A percentile compares a stretch with the other conserved stretches of the same genome.
phyloP scores from a whole-genome alignment of 768 basidiomycete genomes.

The Boletales sp. region DNA sequence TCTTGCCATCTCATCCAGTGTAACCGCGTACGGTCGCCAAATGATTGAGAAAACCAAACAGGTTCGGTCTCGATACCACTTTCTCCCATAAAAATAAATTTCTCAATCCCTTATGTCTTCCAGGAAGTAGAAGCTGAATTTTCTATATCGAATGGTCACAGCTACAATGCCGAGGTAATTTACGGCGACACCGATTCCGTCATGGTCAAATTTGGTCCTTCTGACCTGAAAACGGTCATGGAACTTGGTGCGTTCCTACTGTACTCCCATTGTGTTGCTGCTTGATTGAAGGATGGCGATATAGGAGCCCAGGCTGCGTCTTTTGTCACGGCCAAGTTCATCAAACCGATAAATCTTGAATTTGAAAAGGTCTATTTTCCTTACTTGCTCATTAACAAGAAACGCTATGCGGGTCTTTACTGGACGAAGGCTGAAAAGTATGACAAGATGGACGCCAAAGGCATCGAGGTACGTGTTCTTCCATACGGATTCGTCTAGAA shows the following conservation, averaged over 20 bases:
- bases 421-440: conserved; percentile 96
- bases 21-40: conserved; percentile 94
- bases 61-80: conserved; percentile 34
- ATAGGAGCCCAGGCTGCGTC: conserved; percentile 90
- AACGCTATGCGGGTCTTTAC: conserved; percentile 96
- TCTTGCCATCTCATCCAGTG: conserved; percentile 91
- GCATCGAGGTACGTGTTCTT: conserved; percentile 76
- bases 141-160: conserved; percentile 77
- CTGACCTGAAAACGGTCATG: conserved; percentile 86
- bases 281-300: neutral
- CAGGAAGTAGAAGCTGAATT: conserved; percentile 88
- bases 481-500: neutral
- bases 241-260: conserved; percentile 58
- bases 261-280: neutral
- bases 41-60: conserved; percentile 98
- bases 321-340: conserved; percentile 85
- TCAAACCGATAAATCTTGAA: conserved; percentile 96
- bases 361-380: conserved; percentile 99
- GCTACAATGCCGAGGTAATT: conserved; percentile 88
- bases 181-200: conserved; percentile 99
- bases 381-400: conserved; percentile 96
- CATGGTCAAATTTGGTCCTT: conserved; percentile 95
- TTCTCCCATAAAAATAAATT: neutral
- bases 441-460: conserved; percentile 99
- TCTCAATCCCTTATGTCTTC: neutral